phyloP scores from a whole-genome alignment of 108 stramenopile species.

The Nannochloropsis oceanica region DNA sequence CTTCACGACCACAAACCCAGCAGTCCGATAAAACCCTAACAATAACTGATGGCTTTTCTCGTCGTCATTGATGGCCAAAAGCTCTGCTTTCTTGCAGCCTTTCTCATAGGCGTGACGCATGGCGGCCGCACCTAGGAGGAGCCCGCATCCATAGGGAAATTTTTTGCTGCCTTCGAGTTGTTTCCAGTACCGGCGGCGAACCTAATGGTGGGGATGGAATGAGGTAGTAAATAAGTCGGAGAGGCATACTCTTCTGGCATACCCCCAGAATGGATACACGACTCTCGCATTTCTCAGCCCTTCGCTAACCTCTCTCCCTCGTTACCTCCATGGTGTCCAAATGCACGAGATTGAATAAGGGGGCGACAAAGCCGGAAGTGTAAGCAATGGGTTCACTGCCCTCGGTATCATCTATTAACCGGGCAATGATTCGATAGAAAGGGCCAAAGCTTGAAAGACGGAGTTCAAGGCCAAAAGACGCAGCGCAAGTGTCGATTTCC shows the following conservation, averaged over 20 bases:
- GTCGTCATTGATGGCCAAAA: background rate
- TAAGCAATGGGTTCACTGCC: background rate
- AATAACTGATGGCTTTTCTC: background rate
- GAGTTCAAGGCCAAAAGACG: background rate
- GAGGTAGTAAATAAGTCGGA: background rate
- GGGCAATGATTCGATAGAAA: background rate
- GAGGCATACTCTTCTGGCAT: no score
- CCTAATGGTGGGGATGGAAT: background rate
- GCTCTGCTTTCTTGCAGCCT: background rate
- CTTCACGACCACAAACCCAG: background rate
- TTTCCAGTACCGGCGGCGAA: background rate
- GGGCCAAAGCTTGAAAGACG: background rate
- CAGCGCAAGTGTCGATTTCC: background rate
- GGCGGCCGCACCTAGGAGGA: background rate
- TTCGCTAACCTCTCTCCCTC: background rate
- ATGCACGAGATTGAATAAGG: background rate
- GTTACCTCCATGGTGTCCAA: background rate
- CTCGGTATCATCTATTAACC: background rate
- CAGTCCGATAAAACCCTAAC: background rate
- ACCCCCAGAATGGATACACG: no score
- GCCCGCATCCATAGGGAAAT: background rate
- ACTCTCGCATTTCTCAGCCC: no score
- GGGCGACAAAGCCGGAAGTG: background rate
- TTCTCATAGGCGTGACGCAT: background rate
- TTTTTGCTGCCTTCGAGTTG: background rate